Evolutionary conservation across 2,329 filamentous ascomycete species (phyloP), one percentile per base, ranked within the genome.

Genomic region (Penicillium rolfsii): DNA sequence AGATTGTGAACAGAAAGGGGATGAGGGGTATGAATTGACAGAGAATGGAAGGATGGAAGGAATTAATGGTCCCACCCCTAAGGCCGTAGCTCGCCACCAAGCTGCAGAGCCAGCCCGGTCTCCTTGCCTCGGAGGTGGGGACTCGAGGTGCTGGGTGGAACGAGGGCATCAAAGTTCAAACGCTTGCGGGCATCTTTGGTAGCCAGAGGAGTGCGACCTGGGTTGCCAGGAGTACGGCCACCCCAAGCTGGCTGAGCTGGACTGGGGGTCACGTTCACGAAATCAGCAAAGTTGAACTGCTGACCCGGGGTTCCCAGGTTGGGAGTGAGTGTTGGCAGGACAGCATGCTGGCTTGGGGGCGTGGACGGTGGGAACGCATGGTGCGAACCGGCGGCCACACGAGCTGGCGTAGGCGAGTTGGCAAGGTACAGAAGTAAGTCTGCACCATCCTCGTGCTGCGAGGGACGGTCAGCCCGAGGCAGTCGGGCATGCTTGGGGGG

Each of bases 191-290:
- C 85, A 50, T 90, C 86, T 67, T 87, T 91, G 59, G 81, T 81
- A 30, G 86, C 83, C 11, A 87, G 78, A 11, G 92, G 93, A 0
- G 93, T 96, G 75, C 90, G 91, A 30, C 70, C 65, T 12, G 73
- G 65, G 19, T 80, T 79, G 16, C 79, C 80, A 19, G 86, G 86
- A 36, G 86, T 88, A 35, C 84, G 81, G 35, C 79, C 80, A 58
- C 76, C 76, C 91, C 93, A 97, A 9, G 88, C 85, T 68, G 88
- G 91, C 79, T 97, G 95, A 28, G 92, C 95, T 22, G 95, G 95
- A 72, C 92, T 97, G 0, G 95, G 95, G 6, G 95, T 97, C 75
- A 98, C 94, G 78, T 98, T 97, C 74, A 98, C 89, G 78, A 97
- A 99, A 74, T 99, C 95, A 55, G 93, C 87, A 79, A 98, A 96